Evolutionary conservation across 257 asterid species (phyloP).

Genomic region (Dorcoceras hygrometricum): DNA sequence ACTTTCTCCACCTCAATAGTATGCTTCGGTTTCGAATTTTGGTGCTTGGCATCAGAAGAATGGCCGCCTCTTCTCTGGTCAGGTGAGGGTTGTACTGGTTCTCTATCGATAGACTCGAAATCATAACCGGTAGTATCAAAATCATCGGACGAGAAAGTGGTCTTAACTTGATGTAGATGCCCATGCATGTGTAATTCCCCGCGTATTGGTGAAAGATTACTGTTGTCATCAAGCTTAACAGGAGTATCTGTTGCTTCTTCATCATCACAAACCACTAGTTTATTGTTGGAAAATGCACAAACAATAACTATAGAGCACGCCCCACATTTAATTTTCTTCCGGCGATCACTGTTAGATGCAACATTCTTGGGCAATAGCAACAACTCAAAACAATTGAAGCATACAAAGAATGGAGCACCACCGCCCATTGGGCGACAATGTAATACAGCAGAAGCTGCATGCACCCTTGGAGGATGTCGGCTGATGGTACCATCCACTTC

Average conservation of each 20-base stretch:
- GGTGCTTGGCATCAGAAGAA: conserved; percentile 34
- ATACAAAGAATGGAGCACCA: conserved; percentile 82
- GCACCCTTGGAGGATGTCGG: conserved; percentile 42
- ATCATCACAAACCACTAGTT: conserved; percentile 35
- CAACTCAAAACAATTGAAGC: conserved; percentile 67
- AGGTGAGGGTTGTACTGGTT: conserved; percentile 26
- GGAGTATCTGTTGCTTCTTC: conserved; percentile 34
- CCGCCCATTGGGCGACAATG: conserved; percentile 64
- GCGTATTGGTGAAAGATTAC: conserved; percentile 12
- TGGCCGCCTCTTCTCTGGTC: conserved; percentile 33
- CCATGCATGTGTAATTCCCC: conserved; percentile 24
- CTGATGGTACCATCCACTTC: conserved; percentile 41
- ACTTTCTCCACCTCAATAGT: conserved; percentile 52
- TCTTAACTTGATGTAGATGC: conserved; percentile 34
- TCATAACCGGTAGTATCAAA: conserved; percentile 56
- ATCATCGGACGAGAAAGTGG: conserved; percentile 56
- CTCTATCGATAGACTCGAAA: conserved; percentile 62
- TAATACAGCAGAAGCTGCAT: conserved; percentile 31
- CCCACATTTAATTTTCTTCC: conserved; percentile 65
- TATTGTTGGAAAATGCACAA: conserved; percentile 40
- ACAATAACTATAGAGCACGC: conserved; percentile 57
- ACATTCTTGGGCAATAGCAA: conserved; percentile 60
- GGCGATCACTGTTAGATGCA: conserved; percentile 25
- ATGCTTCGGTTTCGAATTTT: conserved; percentile 37
- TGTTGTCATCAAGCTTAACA: conserved; percentile 26